These are phyloP conservation scores for Arabidopsis lyrata DNA, from an alignment of 441 rosid species.

Conservation along the genomic window DNA sequence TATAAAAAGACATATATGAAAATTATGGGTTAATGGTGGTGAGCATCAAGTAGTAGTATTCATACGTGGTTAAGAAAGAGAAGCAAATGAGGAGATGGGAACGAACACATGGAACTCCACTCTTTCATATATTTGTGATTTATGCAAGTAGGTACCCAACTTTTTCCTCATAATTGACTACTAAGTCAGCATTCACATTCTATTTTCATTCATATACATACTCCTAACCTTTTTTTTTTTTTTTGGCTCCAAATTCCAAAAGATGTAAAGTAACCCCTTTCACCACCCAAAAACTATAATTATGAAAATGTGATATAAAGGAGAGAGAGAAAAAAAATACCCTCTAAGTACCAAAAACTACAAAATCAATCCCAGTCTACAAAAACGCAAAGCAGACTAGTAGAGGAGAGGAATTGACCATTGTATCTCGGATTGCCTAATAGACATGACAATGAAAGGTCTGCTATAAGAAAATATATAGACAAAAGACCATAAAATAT, in stretches of 20 bases:
- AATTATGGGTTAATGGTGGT: constrained; percentile 24
- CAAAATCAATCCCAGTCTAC: too few species aligned
- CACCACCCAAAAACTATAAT: neutral
- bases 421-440: too few species aligned
- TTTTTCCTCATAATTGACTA: constrained; percentile 4
- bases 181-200: constrained; percentile 33
- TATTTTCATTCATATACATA: constrained; percentile 15
- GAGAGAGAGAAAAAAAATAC: too few species aligned
- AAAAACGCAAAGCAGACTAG: too few species aligned
- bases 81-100: constrained; percentile 45
- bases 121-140: constrained; percentile 29
- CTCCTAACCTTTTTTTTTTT: neutral
- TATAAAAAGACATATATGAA: neutral
- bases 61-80: constrained; percentile 19
- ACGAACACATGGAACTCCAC: constrained; percentile 43
- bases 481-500: neutral
- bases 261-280: neutral
- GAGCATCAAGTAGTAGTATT: constrained; percentile 25
- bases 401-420: too few species aligned
- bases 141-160: constrained; percentile 12
- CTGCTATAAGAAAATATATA: neutral
- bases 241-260: neutral
- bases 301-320: neutral
- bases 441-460: neutral
- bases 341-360: too few species aligned